Evolutionary conservation across 2,329 filamentous ascomycete species (phyloP), one percentile per base, ranked within the genome.

Genomic region (Exophiala aquamarina): DNA sequence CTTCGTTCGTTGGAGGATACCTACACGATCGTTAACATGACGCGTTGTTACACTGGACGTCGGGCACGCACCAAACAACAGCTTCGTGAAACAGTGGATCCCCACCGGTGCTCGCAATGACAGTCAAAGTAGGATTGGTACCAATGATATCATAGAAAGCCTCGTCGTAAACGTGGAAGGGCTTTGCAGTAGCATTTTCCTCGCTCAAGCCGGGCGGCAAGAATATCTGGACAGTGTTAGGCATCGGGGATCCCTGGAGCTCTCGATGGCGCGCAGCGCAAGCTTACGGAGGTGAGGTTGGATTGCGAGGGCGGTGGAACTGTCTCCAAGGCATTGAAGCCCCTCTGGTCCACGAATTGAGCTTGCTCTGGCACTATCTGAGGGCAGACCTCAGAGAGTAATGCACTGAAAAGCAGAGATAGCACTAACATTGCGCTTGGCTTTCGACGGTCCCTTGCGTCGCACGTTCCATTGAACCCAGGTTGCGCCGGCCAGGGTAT

Each of bases 31-130:
- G n/a, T 20, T 4, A 36, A 15, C n/a, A n/a, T n/a, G n/a, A n/a
- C n/a, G n/a, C n/a, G n/a, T n/a, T n/a, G n/a, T n/a, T n/a, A 21
- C 2, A 20, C 10, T 42, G 6, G 20, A n/a, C 10, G 11, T 15
- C 4, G 14, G 49, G 41, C 14, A 59, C 64, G 18, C 69, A 73
- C 74, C 75, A 81, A 0, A 78, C 69, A 8, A 77, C 74, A 5
- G 77, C 78, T 55, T 82, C 78, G 44, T 81, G 78, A 35, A 78
- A 81, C 4, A 77, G 56, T 0, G 74, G 75, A 37, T 78, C 67
- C 0, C 60, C 63, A 0, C 65, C 69, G 0, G 71, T 67, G 3
- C 70, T 64, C 1, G 73, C 75, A 6, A 79, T 69, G 11, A 78
- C 61, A 1, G 77, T 77, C 50, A 80, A 58, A 0, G 73, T 72